Evolutionary conservation across 2,329 filamentous ascomycete species (phyloP), one percentile per base, ranked within the genome.

Genomic region (Sclerotinia glacialis): DNA sequence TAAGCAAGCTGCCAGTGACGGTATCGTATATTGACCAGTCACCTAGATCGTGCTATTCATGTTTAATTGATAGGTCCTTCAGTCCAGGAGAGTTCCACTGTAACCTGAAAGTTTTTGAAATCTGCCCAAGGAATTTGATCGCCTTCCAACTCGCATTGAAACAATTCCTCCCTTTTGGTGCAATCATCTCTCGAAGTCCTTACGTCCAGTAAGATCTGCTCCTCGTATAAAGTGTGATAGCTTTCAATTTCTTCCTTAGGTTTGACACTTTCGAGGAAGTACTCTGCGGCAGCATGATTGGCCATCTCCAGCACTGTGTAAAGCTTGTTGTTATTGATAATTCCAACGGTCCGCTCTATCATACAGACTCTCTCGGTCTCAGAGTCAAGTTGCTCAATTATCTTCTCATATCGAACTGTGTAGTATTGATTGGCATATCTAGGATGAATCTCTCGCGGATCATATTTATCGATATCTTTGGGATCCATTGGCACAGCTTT

Each of bases 241-340:
- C 55, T n/a, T 9, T 67, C 31, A 5, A 69, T 14, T 37, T 67
- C n/a, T 9, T 67, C 69, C 50, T 9, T 52, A 2, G 71, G 71
- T 44, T 63, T 65, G 1, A 70, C 2, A 23, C 55, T 50, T 2
- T 62, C 23, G 18, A 67, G n/a, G 3, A 71, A 11, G 14, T 66
- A 59, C 16, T 69, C 65, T 16, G 44, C 66, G 7, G 71, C 71
- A 28, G 65, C 68, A 52, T 70, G 64, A 23, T 72, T 72, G 1
- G 70, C 71, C 63, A 72, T 65, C 23, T 70, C 60, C 5, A 69
- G 42, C 21, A 52, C 64, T 1, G 55, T 61, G n/a, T 63, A 66
- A 6, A 62, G 42, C 11, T 63, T 66, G 16, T n/a, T 28, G 14
- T 28, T n/a, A 28, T 63, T 21, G 2, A 42, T 18, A 49, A 40